These are phyloP conservation scores for Coemansia sp. DNA, from an alignment of 371 early-diverging fungal species.

Conservation along the genomic window DNA sequence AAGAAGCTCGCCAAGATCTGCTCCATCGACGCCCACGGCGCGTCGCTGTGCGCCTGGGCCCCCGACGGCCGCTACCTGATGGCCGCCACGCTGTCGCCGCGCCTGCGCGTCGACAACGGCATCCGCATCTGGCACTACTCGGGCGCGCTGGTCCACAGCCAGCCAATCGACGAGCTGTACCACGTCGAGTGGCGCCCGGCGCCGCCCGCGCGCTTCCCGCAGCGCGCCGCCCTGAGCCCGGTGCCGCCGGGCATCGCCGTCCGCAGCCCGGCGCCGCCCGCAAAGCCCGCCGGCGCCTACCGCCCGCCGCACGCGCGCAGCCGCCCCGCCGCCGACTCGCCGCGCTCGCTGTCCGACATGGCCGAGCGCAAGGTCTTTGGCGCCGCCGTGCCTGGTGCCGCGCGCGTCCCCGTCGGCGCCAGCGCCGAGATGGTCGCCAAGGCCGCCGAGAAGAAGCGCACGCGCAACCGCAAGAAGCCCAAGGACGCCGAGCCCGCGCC, in stretches of 20 bases:
- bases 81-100: constrained; percentile 89
- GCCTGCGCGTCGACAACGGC: constrained; percentile 97
- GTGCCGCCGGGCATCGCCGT: constrained; percentile 42
- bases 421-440: constrained; percentile 17
- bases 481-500: constrained; percentile 19
- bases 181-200: constrained; percentile 79
- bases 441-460: constrained; percentile 23
- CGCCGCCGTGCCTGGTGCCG: constrained; percentile 21
- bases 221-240: constrained; percentile 68
- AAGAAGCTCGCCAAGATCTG: constrained; percentile 76
- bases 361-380: constrained; percentile 39
- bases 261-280: constrained; percentile 3
- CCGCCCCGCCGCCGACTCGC: constrained; percentile 24
- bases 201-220: constrained; percentile 65
- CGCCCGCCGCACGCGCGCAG: constrained; percentile 51
- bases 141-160: constrained; percentile 79
- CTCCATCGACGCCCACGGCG: constrained; percentile 77
- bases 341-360: constrained; percentile 49
- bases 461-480: constrained; percentile 42
- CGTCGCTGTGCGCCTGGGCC: constrained; percentile 86
- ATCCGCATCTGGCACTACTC: constrained; percentile 94
- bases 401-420: constrained; percentile 38
- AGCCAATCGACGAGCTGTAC: constrained; percentile 81
- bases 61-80: constrained; percentile 91
- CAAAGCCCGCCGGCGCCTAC: constrained; percentile 50